These are phyloP conservation scores for Hericium coralloides DNA, from an alignment of 768 basidiomycete species.

Conservation along the genomic window DNA sequence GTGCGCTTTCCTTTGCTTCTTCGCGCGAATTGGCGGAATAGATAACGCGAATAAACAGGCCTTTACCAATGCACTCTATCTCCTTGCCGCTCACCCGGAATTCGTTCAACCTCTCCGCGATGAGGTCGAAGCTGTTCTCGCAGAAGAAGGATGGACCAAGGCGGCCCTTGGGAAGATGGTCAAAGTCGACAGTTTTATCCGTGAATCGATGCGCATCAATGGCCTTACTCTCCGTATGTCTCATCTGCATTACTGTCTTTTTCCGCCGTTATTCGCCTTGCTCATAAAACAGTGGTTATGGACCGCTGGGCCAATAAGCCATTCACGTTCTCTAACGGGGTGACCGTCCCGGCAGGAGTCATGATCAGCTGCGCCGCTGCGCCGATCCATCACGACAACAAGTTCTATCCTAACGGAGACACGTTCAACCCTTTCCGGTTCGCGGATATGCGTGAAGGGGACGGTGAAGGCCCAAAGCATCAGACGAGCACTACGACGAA, in stretches of 20 bases:
- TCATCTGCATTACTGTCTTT: neutral
- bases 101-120: constrained; percentile 16
- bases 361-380: constrained; percentile 13
- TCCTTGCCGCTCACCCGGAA: constrained; percentile 16
- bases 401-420: constrained; percentile 14
- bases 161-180: constrained; percentile 11
- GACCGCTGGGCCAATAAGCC: constrained; percentile 21
- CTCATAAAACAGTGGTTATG: constrained; percentile 16
- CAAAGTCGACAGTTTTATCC: constrained; percentile 20
- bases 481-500: constrained; percentile 25
- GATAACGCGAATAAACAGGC: neutral
- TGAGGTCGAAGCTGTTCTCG: constrained; percentile 13
- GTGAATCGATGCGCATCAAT: constrained; percentile 14
- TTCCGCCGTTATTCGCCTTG: neutral
- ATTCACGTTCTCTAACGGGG: constrained; percentile 27
- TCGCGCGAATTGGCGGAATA: too few species aligned
- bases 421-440: constrained; percentile 43
- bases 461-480: constrained; percentile 24
- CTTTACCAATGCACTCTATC: constrained; percentile 9
- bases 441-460: constrained; percentile 24
- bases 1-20: constrained; percentile 8
- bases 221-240: constrained; percentile 1
- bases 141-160: constrained; percentile 18
- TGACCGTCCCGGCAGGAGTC: constrained; percentile 18
- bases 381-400: constrained; percentile 17